Percentiles rank a stretch among this genome's conserved stretches.
phyloP scores from a whole-genome alignment of 805 yeast species.

The Myxozyma lipomycoides region DNA sequence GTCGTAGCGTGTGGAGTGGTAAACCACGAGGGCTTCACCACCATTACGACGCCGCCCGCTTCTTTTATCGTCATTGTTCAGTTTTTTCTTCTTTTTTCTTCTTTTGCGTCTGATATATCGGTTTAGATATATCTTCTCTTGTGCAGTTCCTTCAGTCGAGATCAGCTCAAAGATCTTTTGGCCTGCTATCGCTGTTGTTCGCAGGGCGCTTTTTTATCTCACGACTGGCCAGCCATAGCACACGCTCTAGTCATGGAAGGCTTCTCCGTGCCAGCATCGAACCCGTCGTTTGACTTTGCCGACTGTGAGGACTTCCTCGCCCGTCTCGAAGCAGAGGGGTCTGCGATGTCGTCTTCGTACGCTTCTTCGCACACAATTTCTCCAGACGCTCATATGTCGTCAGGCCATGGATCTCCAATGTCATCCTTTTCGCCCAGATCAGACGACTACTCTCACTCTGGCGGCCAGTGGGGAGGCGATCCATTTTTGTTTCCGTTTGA shows the following conservation, averaged over 20 bases:
- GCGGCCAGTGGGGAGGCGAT: conserved; percentile 21
- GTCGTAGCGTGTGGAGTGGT: too few species aligned
- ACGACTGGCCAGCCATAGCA: too few species aligned
- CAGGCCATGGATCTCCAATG: conserved; percentile 25
- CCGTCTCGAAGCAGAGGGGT: conserved; percentile 27
- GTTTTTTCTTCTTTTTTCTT: too few species aligned
- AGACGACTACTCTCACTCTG: conserved; percentile 5
- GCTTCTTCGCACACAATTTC: conserved; percentile 20
- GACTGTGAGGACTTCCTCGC: conserved; percentile 31
- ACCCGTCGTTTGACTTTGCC: conserved; percentile 28
- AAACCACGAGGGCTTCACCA: too few species aligned
- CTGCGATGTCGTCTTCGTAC: conserved; percentile 10
- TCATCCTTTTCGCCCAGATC: conserved; percentile 16
- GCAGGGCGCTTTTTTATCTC: too few species aligned
- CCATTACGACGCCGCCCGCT: too few species aligned
- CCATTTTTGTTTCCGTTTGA: conserved; percentile 21
- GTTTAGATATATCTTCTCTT: too few species aligned
- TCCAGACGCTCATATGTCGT: conserved; percentile 21
- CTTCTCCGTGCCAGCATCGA: neutral
- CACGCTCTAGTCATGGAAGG: neutral
- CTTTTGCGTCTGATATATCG: too few species aligned
- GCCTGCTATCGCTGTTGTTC: too few species aligned
- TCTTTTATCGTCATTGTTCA: too few species aligned
- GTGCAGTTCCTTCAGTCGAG: too few species aligned
- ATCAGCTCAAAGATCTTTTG: too few species aligned